Base-by-base conservation (phyloP, 2,329 filamentous ascomycete genomes). In the Lojkania enalia region DNA sequence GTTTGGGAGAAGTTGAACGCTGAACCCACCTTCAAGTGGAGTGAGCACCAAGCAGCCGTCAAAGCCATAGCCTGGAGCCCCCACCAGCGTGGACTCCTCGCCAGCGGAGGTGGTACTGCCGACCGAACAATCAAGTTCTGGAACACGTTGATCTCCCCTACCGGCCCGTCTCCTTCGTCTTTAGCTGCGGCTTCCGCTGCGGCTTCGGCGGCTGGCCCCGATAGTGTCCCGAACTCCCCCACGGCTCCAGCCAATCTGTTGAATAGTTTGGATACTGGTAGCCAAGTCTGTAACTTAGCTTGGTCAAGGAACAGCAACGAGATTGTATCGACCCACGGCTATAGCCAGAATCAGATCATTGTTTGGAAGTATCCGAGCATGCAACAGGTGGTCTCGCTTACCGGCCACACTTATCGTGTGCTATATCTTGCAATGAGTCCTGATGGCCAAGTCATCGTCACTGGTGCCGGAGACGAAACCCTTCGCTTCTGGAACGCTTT, bases 361-460 rank as follows among this genome's bases (percentile, higher is more conserved):
- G 90, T 99, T 43, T 99, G 94, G 94, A 99, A 99, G 66, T 99
- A 99, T 65, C 94, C 94, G 1, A 91, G 87, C 56, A 97, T 99
- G 94, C 90, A 90, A 37, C 94, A 97, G 68, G 90, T 99, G 6
- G 92, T 90, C 30, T 95, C 89, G 56, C 77, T 99, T 35, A 99
- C 94, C 0, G 94, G 94, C 0, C 94, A 99, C 69, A 99, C 94
- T 1, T 97, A 95, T 71, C 87, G 94, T 63, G 94, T 99, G 11
- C 78, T 99, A 2, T 99, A 97, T 68, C 78, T 99, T 40, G 91
- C 91, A 21, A 97, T 97, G 90, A 96, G 91, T 64, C 94, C 94
- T 1, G 92, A 97, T 63, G 94, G 94, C 14, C 84, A 91, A 57
- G 88, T 90, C 2, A 88, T 99, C 15, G 94, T 97, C 11, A 99